Conservation (phyloP, 805 yeast species). For the Suhomyces kilbournensis region DNA sequence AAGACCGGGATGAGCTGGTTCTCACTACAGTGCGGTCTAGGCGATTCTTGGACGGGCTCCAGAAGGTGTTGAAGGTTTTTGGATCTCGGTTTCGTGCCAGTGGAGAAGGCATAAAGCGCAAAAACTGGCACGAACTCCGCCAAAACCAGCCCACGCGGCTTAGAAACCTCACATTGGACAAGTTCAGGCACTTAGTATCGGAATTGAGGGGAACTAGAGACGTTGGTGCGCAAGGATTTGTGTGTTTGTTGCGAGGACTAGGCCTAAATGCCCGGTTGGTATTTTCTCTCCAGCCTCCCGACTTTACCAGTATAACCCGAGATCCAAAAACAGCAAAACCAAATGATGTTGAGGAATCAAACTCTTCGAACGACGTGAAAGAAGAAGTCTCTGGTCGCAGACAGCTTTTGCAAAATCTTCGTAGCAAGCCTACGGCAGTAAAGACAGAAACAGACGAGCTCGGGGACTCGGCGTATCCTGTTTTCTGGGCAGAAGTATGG, state of each 20-base stretch:
- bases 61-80: constrained; percentile 66
- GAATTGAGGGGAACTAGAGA: constrained; percentile 69
- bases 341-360: constrained; percentile 5
- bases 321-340: constrained; percentile 5
- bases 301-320: constrained; percentile 48
- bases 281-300: constrained; percentile 88
- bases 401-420: constrained; percentile 8
- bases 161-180: constrained; percentile 29
- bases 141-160: constrained; percentile 20
- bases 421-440: constrained; percentile 13
- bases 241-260: constrained; percentile 65
- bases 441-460: constrained; percentile 11
- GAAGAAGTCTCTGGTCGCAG: background rate
- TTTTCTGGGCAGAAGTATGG: constrained; percentile 96
- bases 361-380: constrained; percentile 12
- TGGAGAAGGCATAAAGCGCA: constrained; percentile 32
- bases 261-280: constrained; percentile 73
- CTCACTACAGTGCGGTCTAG: constrained; percentile 50
- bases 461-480: constrained; percentile 49
- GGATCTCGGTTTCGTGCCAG: constrained; percentile 49
- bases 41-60: constrained; percentile 72
- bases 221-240: constrained; percentile 83
- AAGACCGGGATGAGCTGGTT: constrained; percentile 9
- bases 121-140: constrained; percentile 33
- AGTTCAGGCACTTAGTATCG: constrained; percentile 44